A percentile compares a stretch with the other conserved stretches of the same genome.
Conservation (phyloP, 2,329 filamentous ascomycete species). For the Gremmenia infestans region DNA sequence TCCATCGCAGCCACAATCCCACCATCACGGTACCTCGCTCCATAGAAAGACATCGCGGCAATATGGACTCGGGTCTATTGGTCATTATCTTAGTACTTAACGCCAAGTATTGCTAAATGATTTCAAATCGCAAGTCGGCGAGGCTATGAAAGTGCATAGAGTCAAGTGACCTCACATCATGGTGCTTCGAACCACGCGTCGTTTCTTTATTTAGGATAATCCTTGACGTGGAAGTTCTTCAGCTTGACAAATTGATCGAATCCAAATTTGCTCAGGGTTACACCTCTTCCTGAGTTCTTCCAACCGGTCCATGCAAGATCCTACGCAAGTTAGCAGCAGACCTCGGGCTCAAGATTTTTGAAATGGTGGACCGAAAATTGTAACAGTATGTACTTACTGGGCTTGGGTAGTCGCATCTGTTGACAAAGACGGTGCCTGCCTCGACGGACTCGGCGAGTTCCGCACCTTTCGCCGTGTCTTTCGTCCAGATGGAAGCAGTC, state of each 20-base stretch:
- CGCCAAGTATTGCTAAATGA: neutral
- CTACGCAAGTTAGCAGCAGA: slow-evolving; percentile 37
- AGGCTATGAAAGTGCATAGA: neutral
- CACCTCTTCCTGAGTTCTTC: slow-evolving; percentile 93
- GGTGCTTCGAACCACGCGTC: neutral
- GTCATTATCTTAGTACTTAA: slow-evolving; percentile 2
- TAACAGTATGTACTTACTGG: slow-evolving; percentile 57
- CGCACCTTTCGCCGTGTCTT: slow-evolving; percentile 71
- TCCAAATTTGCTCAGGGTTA: slow-evolving; percentile 82
- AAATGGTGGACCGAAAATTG: slow-evolving; percentile 2
- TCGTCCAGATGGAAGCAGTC: slow-evolving; percentile 97
- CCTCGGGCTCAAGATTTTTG: slow-evolving; percentile 6
- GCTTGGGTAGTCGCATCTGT: slow-evolving; percentile 86
- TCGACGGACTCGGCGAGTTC: slow-evolving; percentile 76
- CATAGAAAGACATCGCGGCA: slow-evolving; percentile 2
- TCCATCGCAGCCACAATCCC: slow-evolving; percentile 5
- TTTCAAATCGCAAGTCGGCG: neutral
- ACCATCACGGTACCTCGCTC: slow-evolving; percentile 6
- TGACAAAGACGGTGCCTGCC: slow-evolving; percentile 93
- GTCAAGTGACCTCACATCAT: neutral
- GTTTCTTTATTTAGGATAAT: slow-evolving; percentile 52
- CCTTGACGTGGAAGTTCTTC: slow-evolving; percentile 93
- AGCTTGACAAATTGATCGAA: slow-evolving; percentile 96
- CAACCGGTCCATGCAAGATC: slow-evolving; percentile 95
- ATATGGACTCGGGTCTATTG: slow-evolving; percentile 4